A percentile compares a stretch with the other conserved stretches of the same genome.
Conservation (phyloP, 148 eudicot species). For the Polygonum maritimum region DNA sequence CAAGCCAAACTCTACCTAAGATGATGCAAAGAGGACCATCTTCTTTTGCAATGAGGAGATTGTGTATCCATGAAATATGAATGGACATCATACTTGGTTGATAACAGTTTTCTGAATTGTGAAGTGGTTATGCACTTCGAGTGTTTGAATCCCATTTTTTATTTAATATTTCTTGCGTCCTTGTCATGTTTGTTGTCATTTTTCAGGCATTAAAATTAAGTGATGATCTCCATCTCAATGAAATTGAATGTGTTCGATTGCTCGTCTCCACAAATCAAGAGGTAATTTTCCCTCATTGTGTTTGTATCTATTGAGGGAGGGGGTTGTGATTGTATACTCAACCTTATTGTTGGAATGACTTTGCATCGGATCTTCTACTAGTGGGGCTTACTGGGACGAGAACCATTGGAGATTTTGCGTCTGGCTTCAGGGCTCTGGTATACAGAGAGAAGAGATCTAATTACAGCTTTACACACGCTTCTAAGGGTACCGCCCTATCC, state of each 20-base stretch:
- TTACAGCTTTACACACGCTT: slow-evolving; percentile 73
- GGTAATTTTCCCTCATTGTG: slow-evolving; percentile 30
- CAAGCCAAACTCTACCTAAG: not conserved
- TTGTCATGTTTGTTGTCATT: not conserved
- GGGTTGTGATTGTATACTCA: not conserved
- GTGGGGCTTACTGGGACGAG: slow-evolving; percentile 93
- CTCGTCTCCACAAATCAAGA: slow-evolving; percentile 91
- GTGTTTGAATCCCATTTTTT: not conserved
- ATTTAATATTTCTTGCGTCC: not conserved
- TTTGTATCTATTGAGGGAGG: not conserved
- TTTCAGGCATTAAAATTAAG: slow-evolving; percentile 76
- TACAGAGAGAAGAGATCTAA: slow-evolving; percentile 88
- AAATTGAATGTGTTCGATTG: slow-evolving; percentile 81
- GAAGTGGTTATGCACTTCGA: not conserved
- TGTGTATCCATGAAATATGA: not conserved
- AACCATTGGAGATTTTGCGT: slow-evolving; percentile 74
- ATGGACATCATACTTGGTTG: not conserved
- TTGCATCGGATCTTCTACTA: slow-evolving; percentile 18
- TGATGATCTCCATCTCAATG: slow-evolving; percentile 96
- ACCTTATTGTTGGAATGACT: slow-evolving; percentile 5
- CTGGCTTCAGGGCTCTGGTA: slow-evolving; percentile 94
- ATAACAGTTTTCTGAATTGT: not conserved
- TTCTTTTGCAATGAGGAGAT: not conserved
- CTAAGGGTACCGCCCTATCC: slow-evolving; percentile 49
- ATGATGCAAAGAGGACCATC: not conserved